Percentiles rank a stretch among this genome's conserved stretches.
Evolutionary conservation across 1,139 yeast species (phyloP).

Genomic region (Trichomonascaceae sp.): DNA sequence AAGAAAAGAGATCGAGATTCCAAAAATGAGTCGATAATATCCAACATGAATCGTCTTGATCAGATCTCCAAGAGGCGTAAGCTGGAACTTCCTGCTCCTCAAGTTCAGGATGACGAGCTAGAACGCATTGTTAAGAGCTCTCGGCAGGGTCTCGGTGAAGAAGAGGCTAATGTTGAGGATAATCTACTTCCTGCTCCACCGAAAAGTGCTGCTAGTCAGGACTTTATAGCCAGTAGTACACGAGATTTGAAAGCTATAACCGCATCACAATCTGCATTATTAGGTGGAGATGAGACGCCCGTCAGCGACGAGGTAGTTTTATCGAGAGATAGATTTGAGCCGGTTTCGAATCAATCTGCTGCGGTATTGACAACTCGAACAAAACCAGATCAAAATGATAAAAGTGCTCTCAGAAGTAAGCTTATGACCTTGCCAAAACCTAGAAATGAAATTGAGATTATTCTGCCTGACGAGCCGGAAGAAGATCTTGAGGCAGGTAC

Average conservation of each 20-base stretch:
- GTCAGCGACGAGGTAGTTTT: slow-evolving; percentile 16
- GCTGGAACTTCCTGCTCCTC: slow-evolving; percentile 50
- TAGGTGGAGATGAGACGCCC: slow-evolving; percentile 27
- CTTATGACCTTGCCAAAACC: slow-evolving; percentile 45
- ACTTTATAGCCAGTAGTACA: slow-evolving; percentile 25
- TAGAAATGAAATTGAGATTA: slow-evolving; percentile 52
- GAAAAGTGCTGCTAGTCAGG: slow-evolving; percentile 14
- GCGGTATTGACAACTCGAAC: not conserved
- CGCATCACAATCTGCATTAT: slow-evolving; percentile 27
- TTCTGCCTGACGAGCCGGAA: slow-evolving; percentile 30
- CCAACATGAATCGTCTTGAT: slow-evolving; percentile 33
- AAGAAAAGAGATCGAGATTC: slow-evolving; percentile 23
- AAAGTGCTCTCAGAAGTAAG: not conserved
- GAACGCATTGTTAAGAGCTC: slow-evolving; percentile 31
- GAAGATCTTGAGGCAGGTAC: slow-evolving; percentile 17
- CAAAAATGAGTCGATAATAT: slow-evolving; percentile 21
- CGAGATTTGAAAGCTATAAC: slow-evolving; percentile 27
- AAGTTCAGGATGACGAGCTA: slow-evolving; percentile 34
- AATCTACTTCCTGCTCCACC: not conserved
- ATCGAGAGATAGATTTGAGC: not conserved
- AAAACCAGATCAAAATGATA: not conserved
- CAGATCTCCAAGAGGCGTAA: slow-evolving; percentile 46
- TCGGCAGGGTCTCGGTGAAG: slow-evolving; percentile 14
- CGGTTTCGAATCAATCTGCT: not conserved
- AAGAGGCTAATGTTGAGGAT: not conserved